These are phyloP conservation scores for Poronia punctata DNA, from an alignment of 495 filamentous ascomycete genomes.

Conservation along the genomic window DNA sequence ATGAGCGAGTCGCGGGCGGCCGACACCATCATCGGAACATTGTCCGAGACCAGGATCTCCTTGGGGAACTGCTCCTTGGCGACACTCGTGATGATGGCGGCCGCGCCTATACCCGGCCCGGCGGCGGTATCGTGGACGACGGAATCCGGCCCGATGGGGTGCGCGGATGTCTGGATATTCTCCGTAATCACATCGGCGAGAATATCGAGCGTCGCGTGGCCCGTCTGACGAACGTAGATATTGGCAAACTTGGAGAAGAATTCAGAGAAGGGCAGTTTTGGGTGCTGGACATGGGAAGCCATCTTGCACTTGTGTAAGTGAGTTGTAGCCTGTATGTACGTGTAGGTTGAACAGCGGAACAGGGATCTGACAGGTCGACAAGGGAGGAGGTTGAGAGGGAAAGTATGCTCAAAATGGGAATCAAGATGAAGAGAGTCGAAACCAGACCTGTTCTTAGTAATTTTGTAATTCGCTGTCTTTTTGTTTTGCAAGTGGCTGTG, in stretches of 20 bases:
- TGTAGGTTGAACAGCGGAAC: no score
- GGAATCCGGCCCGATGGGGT: constrained; percentile 18
- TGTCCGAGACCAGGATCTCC: constrained; percentile 24
- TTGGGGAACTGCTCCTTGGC: constrained; percentile 18
- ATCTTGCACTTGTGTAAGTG: no score
- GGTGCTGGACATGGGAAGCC: constrained; percentile 12
- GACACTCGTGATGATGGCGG: constrained; percentile 17
- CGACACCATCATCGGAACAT: constrained; percentile 18
- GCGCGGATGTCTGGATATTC: constrained; percentile 15
- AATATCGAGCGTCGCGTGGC: constrained; percentile 23
- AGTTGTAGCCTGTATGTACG: no score
- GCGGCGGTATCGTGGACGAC: constrained; percentile 30
- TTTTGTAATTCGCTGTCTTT: no score
- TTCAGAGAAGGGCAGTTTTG: constrained; percentile 19
- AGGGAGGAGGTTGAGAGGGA: no score
- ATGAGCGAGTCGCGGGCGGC: constrained; percentile 16
- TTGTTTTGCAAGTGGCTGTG: no score
- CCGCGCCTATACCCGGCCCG: constrained; percentile 28
- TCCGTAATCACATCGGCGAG: constrained; percentile 16
- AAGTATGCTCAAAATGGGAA: no score
- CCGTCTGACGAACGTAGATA: constrained; percentile 22
- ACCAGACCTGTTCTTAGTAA: no score
- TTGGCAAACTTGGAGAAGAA: constrained; percentile 25
- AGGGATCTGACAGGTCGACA: no score
- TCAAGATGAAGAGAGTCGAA: no score